A percentile compares a stretch with the other conserved stretches of the same genome.
Conservation (phyloP, 164 flowering plant genomes). For the Hamamelis virginiana region DNA sequence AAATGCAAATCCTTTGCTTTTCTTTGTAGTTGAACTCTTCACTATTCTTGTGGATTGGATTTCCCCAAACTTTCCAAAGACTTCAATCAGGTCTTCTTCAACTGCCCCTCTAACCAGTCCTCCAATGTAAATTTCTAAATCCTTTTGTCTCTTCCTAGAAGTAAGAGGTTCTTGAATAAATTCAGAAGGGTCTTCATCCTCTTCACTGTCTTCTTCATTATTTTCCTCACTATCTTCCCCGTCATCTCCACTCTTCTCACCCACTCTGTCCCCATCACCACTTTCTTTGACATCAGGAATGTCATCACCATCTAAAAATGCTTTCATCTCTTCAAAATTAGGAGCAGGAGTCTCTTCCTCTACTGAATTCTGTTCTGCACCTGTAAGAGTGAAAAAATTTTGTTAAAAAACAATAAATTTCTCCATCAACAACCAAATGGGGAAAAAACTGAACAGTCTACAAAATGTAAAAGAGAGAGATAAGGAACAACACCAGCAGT, state of each 20-base stretch:
- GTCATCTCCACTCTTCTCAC: constrained; percentile 11
- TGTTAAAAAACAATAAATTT: neutral
- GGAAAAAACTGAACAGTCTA: neutral
- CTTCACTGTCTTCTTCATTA: constrained; percentile 19
- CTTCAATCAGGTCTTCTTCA: constrained; percentile 42
- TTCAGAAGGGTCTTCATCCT: constrained; percentile 24
- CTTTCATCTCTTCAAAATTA: constrained; percentile 8
- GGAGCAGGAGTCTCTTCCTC: constrained; percentile 9
- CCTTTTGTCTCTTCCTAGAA: constrained; percentile 33
- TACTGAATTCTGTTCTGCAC: constrained; percentile 3
- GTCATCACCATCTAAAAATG: constrained; percentile 3
- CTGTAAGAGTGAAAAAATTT: constrained; percentile 1
- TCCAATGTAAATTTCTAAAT: constrained; percentile 42
- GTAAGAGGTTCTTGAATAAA: constrained; percentile 23
- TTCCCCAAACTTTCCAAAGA: constrained; percentile 41
- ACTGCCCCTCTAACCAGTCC: constrained; percentile 37
- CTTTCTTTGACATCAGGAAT: constrained; percentile 7
- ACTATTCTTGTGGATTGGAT: constrained; percentile 33
- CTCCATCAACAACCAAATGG: neutral
- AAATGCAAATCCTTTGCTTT: constrained; percentile 48
- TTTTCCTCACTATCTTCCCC: constrained; percentile 12
- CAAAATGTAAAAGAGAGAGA: neutral
- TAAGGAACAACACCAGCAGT: neutral
- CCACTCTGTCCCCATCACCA: constrained; percentile 10
- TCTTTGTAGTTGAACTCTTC: constrained; percentile 31